Evolutionary conservation across 2,329 filamentous ascomycete genomes (phyloP), one percentile per base, ranked within the genome.

Genomic region (Scytalidium sp.): DNA sequence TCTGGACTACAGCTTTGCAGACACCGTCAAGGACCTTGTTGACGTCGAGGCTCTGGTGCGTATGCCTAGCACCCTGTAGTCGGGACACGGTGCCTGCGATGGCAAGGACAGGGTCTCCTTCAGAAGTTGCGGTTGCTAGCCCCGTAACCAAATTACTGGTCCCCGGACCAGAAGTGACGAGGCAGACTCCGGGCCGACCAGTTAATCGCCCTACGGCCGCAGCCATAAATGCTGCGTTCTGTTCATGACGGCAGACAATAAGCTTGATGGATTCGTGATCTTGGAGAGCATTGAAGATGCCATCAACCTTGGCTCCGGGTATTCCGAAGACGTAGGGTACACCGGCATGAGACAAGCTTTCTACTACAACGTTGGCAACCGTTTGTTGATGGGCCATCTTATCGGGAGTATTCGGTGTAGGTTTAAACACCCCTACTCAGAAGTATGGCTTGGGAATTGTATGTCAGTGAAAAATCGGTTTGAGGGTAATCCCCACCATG

Each of bases 191-290:
- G 3, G 73, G 72, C 2, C 63, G 62, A 17, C 72, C 73, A 1
- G 72, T 75, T 50, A 76, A 70, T 23, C 72, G 64, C 10, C 74
- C 74, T 19, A 72, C 63, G 0, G 72, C 74, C 2, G 71, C 72
- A 19, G 74, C 73, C 64, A 76, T 76, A 61, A 76, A 74, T 6
- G 73, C 73, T 15, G 73, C 73, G 56, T 76, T 76, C 50, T 76
- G 74, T 56, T 76, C 74, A 53, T 76, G 74, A 15, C 74, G 66
- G 50, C 71, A 74, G 11, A 76, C 69, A 20, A 76, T 63, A 15
- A 76, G 64, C 50, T 67, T 66, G 61, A 76, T 75, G 51, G 75
- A 71, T 1, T 72, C 68, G 48, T 74, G 72, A 59, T 75, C 73
- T 45, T 64, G 50, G 3, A 76, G 64, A 4, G 65, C 69, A 59